Percentiles rank a stretch among this genome's conserved stretches.
These are phyloP conservation scores for Saccharomyces uvarum DNA, from an alignment of 1,139 yeast genomes.

Conservation along the genomic window DNA sequence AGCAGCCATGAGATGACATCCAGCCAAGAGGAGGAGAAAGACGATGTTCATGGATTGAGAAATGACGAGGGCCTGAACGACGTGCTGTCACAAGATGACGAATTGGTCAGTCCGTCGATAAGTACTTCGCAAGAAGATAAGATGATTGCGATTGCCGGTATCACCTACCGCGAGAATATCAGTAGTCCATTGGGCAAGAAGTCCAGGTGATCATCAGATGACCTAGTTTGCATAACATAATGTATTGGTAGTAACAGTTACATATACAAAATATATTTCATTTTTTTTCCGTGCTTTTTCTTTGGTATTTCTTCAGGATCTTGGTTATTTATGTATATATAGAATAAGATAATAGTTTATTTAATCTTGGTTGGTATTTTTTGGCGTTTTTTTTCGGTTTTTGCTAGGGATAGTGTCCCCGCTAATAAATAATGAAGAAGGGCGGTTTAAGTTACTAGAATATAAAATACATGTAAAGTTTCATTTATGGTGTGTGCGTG, in stretches of 20 bases:
- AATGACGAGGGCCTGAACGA: background rate
- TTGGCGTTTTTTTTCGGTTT: background rate
- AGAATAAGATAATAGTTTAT: background rate
- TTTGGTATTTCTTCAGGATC: background rate
- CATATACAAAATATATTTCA: background rate
- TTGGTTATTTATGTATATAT: background rate
- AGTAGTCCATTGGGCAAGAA: slow-evolving; percentile 7
- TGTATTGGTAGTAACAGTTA: background rate
- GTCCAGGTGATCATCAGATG: slow-evolving; percentile 1
- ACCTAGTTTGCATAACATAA: background rate
- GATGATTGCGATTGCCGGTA: background rate
- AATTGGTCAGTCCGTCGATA: background rate
- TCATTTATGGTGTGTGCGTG: background rate
- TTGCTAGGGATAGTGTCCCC: background rate
- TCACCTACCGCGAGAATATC: slow-evolving; percentile 3
- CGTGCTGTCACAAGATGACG: background rate
- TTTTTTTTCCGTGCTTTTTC: background rate
- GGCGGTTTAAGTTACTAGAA: background rate
- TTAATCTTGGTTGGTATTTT: background rate
- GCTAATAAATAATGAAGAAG: background rate
- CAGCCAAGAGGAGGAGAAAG: background rate
- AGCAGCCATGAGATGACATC: background rate
- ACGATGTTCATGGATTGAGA: background rate
- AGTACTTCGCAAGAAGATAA: background rate
- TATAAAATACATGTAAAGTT: background rate